Percentiles rank a stretch among this genome's conserved stretches.
Evolutionary conservation across 768 basidiomycete species (phyloP).

Genomic region (Rhizopogon vesiculosus): DNA sequence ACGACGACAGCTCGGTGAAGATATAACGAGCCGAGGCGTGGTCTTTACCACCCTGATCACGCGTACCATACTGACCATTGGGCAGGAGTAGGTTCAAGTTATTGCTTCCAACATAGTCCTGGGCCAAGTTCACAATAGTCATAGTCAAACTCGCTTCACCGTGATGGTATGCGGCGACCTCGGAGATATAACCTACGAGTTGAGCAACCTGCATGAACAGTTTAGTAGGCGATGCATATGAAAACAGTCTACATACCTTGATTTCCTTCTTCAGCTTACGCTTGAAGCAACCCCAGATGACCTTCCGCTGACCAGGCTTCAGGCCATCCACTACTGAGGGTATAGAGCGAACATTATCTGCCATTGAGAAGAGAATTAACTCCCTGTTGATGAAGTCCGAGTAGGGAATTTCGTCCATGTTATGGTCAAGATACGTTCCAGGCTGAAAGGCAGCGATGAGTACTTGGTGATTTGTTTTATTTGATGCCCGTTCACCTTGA

Average conservation of each 20-base stretch:
- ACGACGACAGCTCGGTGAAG: slow-evolving; percentile 71
- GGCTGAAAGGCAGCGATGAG: slow-evolving; percentile 44
- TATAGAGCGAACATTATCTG: slow-evolving; percentile 97
- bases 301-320: slow-evolving; percentile 97
- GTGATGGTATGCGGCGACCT: slow-evolving; percentile 95
- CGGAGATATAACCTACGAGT: slow-evolving; percentile 91
- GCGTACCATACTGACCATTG: slow-evolving; percentile 94
- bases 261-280: slow-evolving; percentile 88
- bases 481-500: slow-evolving; percentile 54
- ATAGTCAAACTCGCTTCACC: slow-evolving; percentile 83
- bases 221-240: neutral
- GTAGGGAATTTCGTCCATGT: slow-evolving; percentile 78
- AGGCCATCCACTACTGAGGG: slow-evolving; percentile 91
- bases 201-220: slow-evolving; percentile 69
- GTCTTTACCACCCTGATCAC: slow-evolving; percentile 91
- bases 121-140: slow-evolving; percentile 93
- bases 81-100: slow-evolving; percentile 87
- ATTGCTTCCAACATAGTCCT: slow-evolving; percentile 93
- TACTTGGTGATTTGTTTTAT: neutral
- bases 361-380: slow-evolving; percentile 98
- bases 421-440: slow-evolving; percentile 91
- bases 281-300: slow-evolving; percentile 95
- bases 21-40: slow-evolving; percentile 97
- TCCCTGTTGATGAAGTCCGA: slow-evolving; percentile 98
- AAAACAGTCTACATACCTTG: slow-evolving; percentile 48